Evolutionary conservation across 768 basidiomycete species (phyloP), one percentile per base, ranked within the genome.

Genomic region (Phylloporus scabripes): DNA sequence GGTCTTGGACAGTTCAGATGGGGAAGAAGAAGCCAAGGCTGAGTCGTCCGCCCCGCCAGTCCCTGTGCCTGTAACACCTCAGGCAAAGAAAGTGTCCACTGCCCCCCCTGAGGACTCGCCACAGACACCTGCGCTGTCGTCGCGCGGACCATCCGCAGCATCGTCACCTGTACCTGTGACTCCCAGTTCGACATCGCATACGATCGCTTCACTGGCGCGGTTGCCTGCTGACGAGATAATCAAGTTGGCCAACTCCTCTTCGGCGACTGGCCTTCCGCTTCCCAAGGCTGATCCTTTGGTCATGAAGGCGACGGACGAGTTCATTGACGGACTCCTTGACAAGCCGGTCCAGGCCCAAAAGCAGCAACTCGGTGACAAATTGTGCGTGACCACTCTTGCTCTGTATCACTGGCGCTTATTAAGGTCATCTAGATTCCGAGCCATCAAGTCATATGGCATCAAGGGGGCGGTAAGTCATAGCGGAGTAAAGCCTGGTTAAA

Each of bases 171-270:
- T 81, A 7, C 86, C 87, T 33, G 72, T 71, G 2, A 83, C 85
- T 0, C 82, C 87, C 0, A 69, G 75, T 28, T 67, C 70, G 24
- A 42, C 62, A 11, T 48, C 66, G 21, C 70, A 87, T 66, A 88
- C 89, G 1, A 72, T 92, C 34, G 76, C 83, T 9, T 77, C 82
- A 7, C 74, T 94, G 24, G 82, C 87, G 4, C 77, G 74, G 45
- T 66, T 93, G 40, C 81, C 89, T n/a, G 87, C 88, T 17, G 69
- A 71, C 5, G 84, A 91, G 63, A 84, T 94, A 51, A 66, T 92
- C 54, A 73, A 74, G 51, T 67, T 91, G n/a, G 81, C 81, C 9
- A 77, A 66, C 34, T 74, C 76, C 1, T 62, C 78, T 1, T 72
- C 74, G 10, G 53, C 61, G 31, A 69, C 71, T 15, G 72, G 73